These are phyloP conservation scores for Colletotrichum neosansevieriae DNA, from an alignment of 2,329 filamentous ascomycete genomes.

Conservation along the genomic window DNA sequence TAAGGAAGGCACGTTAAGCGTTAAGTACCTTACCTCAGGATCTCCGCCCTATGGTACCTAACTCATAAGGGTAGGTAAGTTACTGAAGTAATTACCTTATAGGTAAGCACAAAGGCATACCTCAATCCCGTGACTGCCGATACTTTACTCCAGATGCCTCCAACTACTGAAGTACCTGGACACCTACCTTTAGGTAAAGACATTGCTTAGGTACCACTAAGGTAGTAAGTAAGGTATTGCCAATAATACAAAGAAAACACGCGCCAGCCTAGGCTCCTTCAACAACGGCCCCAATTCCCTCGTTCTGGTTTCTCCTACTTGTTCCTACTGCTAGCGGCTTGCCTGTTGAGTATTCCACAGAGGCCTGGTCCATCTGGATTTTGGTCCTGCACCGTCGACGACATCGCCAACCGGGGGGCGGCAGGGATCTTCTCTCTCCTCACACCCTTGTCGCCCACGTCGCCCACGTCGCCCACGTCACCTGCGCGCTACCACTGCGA, in stretches of 20 bases:
- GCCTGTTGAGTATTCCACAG: background rate
- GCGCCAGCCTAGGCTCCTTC: background rate
- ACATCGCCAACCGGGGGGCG: background rate
- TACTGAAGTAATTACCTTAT: no score
- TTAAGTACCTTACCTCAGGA: no score
- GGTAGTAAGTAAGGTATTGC: no score
- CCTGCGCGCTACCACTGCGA: slow-evolving; percentile 31
- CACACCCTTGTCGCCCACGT: slow-evolving; percentile 38
- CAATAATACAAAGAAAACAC: background rate
- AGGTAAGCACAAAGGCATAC: no score
- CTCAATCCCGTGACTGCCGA: slow-evolving; percentile 3
- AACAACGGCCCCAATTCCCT: background rate
- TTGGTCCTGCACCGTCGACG: slow-evolving; percentile 27
- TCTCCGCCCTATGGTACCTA: no score
- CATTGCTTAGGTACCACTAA: no score
- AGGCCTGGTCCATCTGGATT: slow-evolving; percentile 13
- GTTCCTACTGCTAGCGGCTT: background rate
- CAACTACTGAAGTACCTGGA: no score
- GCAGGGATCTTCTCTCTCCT: slow-evolving; percentile 24
- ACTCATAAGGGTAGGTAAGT: no score
- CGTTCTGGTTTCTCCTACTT: background rate
- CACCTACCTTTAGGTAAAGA: no score
- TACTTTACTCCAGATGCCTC: background rate
- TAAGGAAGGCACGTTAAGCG: no score
- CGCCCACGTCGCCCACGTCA: slow-evolving; percentile 40